Evolutionary conservation across 2,329 filamentous ascomycete species (phyloP), one percentile per base, ranked within the genome.

Genomic region (Chaetomiaceae sp.): DNA sequence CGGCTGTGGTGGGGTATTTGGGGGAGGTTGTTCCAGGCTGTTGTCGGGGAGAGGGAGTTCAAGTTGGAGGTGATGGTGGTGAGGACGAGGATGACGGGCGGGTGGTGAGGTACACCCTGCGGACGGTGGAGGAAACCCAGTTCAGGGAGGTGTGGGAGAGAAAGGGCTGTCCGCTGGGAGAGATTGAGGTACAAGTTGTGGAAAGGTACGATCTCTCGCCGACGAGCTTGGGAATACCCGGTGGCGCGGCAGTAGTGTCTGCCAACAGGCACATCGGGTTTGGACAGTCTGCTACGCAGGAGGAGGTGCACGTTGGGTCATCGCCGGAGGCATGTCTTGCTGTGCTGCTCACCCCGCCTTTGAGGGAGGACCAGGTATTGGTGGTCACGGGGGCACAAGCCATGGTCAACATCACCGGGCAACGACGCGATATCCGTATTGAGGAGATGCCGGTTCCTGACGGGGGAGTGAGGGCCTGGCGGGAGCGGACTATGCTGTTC

Each of bases 211-310:
- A 62, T 29, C 66, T 66, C 0, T 52, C 58, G 11, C 56, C 61
- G 1, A 60, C 64, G 44, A 58, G 62, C 17, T 49, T 60, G 17
- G 43, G 59, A 0, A 61, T 65, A 1, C 48, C 54, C 6, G 39
- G 54, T 6, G 63, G 66, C 1, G 67, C 64, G 3, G 64, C 63
- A 6, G 66, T 70, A 0, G 57, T 71, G 6, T 66, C 67, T 3
- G 65, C 68, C 4, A 71, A 72, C 53, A 68, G 65, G 33, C 56
- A 65, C 25, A 61, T 69, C 19, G 68, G 68, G 0, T 71, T 71
- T 29, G 69, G 69, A 0, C 63, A 69, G 56, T 69, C 68, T 4
- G 68, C 67, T 4, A 71, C 69, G 0, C 68, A 71, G 36, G 69
- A 71, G 51, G 69, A 71, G 38, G 52, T 70, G 6, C 69, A 66